Evolutionary conservation across 805 yeast species (phyloP), one percentile per base, ranked within the genome.

Genomic region (Suhomyces prunicola): DNA sequence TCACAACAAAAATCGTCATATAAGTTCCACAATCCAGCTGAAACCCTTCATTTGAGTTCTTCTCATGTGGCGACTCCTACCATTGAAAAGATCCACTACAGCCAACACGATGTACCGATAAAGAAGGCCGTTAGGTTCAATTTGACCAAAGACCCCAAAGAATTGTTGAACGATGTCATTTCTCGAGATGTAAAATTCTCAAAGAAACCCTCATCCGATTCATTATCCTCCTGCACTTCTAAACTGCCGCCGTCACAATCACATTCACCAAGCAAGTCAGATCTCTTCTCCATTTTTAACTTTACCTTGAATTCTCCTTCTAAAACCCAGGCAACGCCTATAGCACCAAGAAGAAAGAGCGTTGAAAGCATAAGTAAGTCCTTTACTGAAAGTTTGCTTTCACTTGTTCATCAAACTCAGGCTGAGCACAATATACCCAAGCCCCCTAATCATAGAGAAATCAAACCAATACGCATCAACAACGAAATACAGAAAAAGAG

Each of bases 1-100:
- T 52, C 47, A 40, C 27, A 23, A 27, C 41, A 17, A n/a, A 23
- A 15, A 13, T 46, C 48, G 24, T 31, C 55, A n/a, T 57, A 55
- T 39, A 67, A 67, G 49, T 73, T 73, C 56, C 77, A 73, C 51
- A 74, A 74, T 53, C 78, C 78, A 0, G 68, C 67, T 9, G 69
- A 64, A 17, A 65, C 57, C 44, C 63, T 71, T 15, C 61, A 60
- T 19, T 15, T 47, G 33, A 47, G 49, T 35, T 22, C 49, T 13
- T 50, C 58, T 7, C 48, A 49, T 15, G 45, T 61, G 4, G 62
- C 60, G 3, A 50, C 62, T 15, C 71, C 77, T n/a, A 71, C 75
- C 2, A 63, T 71, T 12, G 75, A 70, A 49, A 57, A 69, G 12
- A 62, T 68, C 7, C 65, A 67, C 53, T 70, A 61, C 47, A 54